Conservation (phyloP, 345 rosid species). For the Melaleuca quinquenervia region DNA sequence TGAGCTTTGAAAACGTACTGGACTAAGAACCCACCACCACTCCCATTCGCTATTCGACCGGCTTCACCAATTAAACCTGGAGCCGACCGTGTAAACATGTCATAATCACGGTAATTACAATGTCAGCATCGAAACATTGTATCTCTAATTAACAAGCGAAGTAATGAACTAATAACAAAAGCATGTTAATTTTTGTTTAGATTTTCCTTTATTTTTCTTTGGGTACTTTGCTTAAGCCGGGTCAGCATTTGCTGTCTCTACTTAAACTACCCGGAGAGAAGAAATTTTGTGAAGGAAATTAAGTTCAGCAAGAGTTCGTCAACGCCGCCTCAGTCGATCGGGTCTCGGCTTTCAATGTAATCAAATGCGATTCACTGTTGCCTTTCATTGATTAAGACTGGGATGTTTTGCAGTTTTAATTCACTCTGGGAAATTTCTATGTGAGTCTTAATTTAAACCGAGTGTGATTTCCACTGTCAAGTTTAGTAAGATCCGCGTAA, state of each 20-base stretch:
- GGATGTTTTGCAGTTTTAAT: neutral
- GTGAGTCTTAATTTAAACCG: neutral
- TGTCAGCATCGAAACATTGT: neutral
- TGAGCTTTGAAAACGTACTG: neutral
- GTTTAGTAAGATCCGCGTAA: neutral
- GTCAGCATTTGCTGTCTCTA: neutral
- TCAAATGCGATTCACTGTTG: neutral
- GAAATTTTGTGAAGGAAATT: neutral
- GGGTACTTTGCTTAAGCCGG: neutral
- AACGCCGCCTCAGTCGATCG: neutral
- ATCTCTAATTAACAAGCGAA: neutral
- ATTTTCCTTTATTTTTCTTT: neutral
- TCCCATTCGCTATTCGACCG: neutral
- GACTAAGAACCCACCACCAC: neutral
- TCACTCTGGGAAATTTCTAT: neutral
- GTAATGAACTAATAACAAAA: neutral
- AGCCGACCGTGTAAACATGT: neutral
- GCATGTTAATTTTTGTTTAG: neutral
- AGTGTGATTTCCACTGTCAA: neutral
- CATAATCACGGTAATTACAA: neutral
- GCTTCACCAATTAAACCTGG: neutral
- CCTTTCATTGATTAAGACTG: neutral
- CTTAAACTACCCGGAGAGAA: neutral
- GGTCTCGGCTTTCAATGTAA: neutral
- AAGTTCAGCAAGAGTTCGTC: neutral